Percentiles rank a stretch among this genome's conserved stretches.
These are phyloP conservation scores for Didymella pomorum DNA, from an alignment of 2,329 filamentous ascomycete genomes.

Conservation along the genomic window DNA sequence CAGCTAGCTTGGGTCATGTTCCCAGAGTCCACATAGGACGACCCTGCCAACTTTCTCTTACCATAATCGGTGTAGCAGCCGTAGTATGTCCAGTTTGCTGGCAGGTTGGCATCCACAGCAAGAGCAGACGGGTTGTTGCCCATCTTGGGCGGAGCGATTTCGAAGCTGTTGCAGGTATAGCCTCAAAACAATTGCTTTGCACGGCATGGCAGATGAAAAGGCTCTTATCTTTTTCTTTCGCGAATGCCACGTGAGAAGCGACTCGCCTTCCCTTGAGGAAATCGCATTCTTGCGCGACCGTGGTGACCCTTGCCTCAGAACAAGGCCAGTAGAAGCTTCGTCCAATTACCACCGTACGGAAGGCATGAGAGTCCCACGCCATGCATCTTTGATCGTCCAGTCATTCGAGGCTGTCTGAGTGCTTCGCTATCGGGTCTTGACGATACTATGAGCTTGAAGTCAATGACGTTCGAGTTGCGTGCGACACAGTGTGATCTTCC, in stretches of 20 bases:
- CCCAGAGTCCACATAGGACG: not conserved
- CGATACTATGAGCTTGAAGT: not conserved
- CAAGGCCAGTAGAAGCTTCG: constrained; percentile 6
- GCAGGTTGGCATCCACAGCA: constrained; percentile 1
- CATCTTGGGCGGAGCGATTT: not conserved
- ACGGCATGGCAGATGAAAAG: not conserved
- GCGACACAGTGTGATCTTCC: not conserved
- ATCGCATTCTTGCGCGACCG: constrained; percentile 17
- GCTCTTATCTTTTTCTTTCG: not conserved
- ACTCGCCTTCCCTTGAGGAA: constrained; percentile 9
- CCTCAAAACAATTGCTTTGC: not conserved
- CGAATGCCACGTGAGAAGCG: not conserved
- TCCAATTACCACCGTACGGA: not conserved
- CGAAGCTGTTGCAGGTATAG: not conserved
- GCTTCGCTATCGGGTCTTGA: not conserved
- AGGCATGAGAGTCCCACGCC: not conserved
- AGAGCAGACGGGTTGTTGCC: not conserved
- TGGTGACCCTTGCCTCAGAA: constrained; percentile 15
- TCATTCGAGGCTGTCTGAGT: not conserved
- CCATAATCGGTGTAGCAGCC: constrained; percentile 15
- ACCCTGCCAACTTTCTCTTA: constrained; percentile 6
- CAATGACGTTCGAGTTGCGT: constrained; percentile 1
- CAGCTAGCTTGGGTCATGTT: constrained; percentile 26
- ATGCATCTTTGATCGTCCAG: not conserved
- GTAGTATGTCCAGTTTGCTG: constrained; percentile 7